Base-by-base conservation (phyloP, 192 early-diverging fungal species). In the Coemansia sp. region DNA sequence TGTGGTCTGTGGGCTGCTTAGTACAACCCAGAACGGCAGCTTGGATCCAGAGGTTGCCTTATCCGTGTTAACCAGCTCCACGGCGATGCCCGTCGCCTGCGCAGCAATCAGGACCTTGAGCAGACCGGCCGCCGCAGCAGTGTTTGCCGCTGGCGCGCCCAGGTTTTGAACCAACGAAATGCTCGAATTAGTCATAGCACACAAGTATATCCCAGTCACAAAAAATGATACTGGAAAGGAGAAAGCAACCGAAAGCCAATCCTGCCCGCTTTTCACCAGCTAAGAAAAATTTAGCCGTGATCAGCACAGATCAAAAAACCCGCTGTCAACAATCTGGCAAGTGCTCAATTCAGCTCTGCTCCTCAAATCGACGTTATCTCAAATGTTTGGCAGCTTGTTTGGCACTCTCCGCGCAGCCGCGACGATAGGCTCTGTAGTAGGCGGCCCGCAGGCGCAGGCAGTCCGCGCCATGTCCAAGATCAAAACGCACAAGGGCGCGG, bases 401-500 rank as follows among this genome's bases (percentile, higher is more conserved):
- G 50, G 55, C 1, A 19, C 64, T 2, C 17, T 75, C 25, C 49
- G 41, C 3, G 22, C 61, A 8, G 58, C 46, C 22, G 39, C 46
- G 2, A 34, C 46, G 17, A 25, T 46, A 25, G 51, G 42, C 8
- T 30, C 53, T 56, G 19, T 50, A 22, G 46, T 67, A 5, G 30
- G 53, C 42, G 72, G 72, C 14, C 72, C 72, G n/a, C 72, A 75
- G 58, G 20, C 64, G 21, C 65, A 67, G 44, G 61, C 64, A 14
- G 36, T 75, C 17, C 72, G 72, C 27, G 43, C 40, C 25, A 75
- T 75, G 65, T 61, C 72, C 31, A 75, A 75, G 65, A 57, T 75
- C 19, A 75, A 75, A 50, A 75, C 72, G 19, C 72, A 75, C 65
- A 75, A 75, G 57, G 72, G 65, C 39, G 47, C 72, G 1, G 55